phyloP scores from a whole-genome alignment of 106 monocot genomes.

The Allium sativum region DNA sequence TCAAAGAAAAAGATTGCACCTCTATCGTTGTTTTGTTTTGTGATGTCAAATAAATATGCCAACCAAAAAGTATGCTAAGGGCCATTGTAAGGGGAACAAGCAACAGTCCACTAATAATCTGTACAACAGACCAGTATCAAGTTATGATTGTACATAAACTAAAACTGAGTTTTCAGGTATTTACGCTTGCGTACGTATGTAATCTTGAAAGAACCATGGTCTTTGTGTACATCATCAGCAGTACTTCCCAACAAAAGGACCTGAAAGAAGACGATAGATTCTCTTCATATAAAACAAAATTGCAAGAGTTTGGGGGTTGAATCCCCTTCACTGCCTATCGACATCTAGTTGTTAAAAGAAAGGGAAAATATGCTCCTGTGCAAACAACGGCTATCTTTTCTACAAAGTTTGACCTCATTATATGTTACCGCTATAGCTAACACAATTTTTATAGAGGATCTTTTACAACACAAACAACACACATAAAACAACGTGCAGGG shows the following conservation, averaged over 20 bases:
- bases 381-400: too few relatives aligned
- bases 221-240: constrained; percentile 40
- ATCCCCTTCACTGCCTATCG: too few relatives aligned
- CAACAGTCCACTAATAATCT: constrained; percentile 88
- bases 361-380: too few relatives aligned
- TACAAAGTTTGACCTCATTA: too few relatives aligned
- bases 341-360: too few relatives aligned
- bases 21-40: constrained; percentile 99
- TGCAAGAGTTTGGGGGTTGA: too few relatives aligned
- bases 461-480: too few relatives aligned
- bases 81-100: constrained; percentile 76
- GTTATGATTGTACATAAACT: neutral
- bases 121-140: constrained; percentile 8
- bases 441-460: too few relatives aligned
- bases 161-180: neutral
- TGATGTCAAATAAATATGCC: constrained; percentile 85
- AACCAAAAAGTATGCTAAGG: constrained; percentile 69
- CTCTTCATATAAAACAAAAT: neutral
- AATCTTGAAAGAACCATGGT: constrained; percentile 61
- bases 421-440: too few relatives aligned
- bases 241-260: constrained; percentile 69
- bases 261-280: constrained; percentile 28
- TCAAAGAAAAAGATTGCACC: constrained; percentile 28
- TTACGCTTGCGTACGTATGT: constrained; percentile 36
- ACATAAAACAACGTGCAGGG: too few relatives aligned